Base-by-base conservation (phyloP, 2,329 filamentous ascomycete species). In the Penicillium sp. region DNA sequence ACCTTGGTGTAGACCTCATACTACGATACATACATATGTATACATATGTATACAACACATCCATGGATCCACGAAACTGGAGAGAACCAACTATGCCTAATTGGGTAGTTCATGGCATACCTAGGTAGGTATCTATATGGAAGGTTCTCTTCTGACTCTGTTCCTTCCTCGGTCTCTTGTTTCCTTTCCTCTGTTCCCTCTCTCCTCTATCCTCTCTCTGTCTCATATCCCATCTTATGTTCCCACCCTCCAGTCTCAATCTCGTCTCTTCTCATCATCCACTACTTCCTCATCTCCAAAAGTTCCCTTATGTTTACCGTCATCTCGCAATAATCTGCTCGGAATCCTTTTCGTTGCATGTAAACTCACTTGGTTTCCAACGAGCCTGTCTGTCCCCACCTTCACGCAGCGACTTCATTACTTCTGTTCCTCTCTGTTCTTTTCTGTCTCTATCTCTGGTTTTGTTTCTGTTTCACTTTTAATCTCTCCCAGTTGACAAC, bases 201-300 rank as follows among this genome's bases (percentile, higher is more conserved):
- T 27, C 29, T 38, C 8, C 41, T 48, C 33, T n/a, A n/a, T n/a
- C 52, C 43, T 36, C 47, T 35, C 48, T 21, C 33, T 35, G 49
- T 49, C 35, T 51, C 51, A 43, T 21, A 23, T 47, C 49, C 48
- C 57, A 53, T 49, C 58, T 74, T 73, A 66, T 72, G 61, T 68
- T 63, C 50, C 65, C 69, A 70, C 41, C 38, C 38, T 42, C 51
- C 55, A 38, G 23, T 35, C 29, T 51, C 58, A 60, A 51, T 51
- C 38, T 51, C 6, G 49, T 50, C 23, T 21, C 21, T 33, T 42
- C 49, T 42, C 36, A 31, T 13, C 35, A 7, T n/a, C 23, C 25
- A 52, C 29, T 35, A 33, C 21, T 53, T 36, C 50, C 64, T 38
- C 60, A 66, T 64, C 51, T 64, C 49, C 35, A 35, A 33, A 47